phyloP scores from a whole-genome alignment of 2,329 filamentous ascomycete genomes.

The Lasiodiplodia theobromae region DNA sequence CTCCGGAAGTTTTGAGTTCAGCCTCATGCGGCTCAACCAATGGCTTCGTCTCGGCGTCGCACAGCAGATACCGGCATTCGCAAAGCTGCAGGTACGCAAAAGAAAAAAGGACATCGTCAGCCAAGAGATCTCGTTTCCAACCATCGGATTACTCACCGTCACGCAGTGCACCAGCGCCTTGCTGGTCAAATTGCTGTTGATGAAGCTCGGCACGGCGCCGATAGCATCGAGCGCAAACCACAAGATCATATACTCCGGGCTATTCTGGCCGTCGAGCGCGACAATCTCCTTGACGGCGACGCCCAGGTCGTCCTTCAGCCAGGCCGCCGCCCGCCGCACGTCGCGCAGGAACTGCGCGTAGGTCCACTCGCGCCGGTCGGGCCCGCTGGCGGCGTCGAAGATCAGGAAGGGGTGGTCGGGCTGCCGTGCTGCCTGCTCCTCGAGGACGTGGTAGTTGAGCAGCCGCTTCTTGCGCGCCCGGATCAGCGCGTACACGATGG shows the following conservation, averaged over 20 bases:
- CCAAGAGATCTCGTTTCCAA: not conserved
- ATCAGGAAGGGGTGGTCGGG: slow-evolving; percentile 39
- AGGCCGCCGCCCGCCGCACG: slow-evolving; percentile 10
- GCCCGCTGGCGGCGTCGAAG: slow-evolving; percentile 46
- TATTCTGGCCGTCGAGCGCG: slow-evolving; percentile 71
- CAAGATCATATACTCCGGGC: slow-evolving; percentile 71
- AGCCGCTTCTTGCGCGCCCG: slow-evolving; percentile 1
- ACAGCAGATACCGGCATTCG: slow-evolving; percentile 58
- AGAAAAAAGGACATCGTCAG: not conserved
- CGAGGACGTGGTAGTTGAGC: slow-evolving; percentile 38
- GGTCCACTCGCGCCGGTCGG: slow-evolving; percentile 46
- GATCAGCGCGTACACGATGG: not conserved
- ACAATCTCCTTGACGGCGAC: slow-evolving; percentile 68
- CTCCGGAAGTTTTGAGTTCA: slow-evolving; percentile 43
- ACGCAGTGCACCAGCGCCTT: slow-evolving; percentile 69
- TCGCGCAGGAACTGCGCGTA: slow-evolving; percentile 45
- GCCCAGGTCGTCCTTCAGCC: slow-evolving; percentile 53
- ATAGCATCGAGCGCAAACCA: slow-evolving; percentile 71
- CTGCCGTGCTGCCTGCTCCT: slow-evolving; percentile 17
- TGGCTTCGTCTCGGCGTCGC: slow-evolving; percentile 41
- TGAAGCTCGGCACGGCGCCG: slow-evolving; percentile 72
- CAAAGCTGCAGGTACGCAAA: slow-evolving; percentile 32
- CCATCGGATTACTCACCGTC: slow-evolving; percentile 40
- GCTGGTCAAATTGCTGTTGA: slow-evolving; percentile 73
- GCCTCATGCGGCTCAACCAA: slow-evolving; percentile 33